phyloP scores from a whole-genome alignment of 768 basidiomycete species.

The Cystobasidium tubakii region DNA sequence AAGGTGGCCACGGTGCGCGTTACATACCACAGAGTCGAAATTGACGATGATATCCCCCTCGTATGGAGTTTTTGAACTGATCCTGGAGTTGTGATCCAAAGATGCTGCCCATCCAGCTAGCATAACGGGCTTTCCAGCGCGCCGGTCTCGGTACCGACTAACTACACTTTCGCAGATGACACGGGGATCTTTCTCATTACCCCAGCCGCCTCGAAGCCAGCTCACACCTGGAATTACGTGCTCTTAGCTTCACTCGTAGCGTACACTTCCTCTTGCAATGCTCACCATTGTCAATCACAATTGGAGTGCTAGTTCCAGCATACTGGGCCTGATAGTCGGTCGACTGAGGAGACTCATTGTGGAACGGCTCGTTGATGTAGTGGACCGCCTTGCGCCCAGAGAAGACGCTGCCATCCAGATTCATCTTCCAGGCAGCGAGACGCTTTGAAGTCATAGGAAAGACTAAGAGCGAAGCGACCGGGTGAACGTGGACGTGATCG shows the following conservation, averaged over 20 bases:
- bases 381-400: constrained; percentile 22
- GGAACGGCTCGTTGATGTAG: constrained; percentile 25
- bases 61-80: constrained; percentile 75
- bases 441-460: neutral
- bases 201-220: constrained; percentile 47
- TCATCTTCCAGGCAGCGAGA: neutral
- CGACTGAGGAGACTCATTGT: neutral
- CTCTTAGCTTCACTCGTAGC: neutral
- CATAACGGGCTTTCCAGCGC: constrained; percentile 70
- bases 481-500: neutral
- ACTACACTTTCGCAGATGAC: constrained; percentile 42
- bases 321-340: constrained; percentile 53
- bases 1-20: neutral
- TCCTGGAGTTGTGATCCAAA: constrained; percentile 72
- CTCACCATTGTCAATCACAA: constrained; percentile 75
- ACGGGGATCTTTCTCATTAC: constrained; percentile 39
- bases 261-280: neutral
- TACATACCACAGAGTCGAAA: constrained; percentile 76
- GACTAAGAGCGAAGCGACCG: neutral
- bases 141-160: constrained; percentile 83
- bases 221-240: constrained; percentile 17
- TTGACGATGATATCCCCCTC: constrained; percentile 89
- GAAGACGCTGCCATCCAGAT: neutral
- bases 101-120: constrained; percentile 85
- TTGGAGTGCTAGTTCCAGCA: constrained; percentile 57